phyloP scores from a whole-genome alignment of 495 filamentous ascomycete genomes.

The Annulohypoxylon nitens region DNA sequence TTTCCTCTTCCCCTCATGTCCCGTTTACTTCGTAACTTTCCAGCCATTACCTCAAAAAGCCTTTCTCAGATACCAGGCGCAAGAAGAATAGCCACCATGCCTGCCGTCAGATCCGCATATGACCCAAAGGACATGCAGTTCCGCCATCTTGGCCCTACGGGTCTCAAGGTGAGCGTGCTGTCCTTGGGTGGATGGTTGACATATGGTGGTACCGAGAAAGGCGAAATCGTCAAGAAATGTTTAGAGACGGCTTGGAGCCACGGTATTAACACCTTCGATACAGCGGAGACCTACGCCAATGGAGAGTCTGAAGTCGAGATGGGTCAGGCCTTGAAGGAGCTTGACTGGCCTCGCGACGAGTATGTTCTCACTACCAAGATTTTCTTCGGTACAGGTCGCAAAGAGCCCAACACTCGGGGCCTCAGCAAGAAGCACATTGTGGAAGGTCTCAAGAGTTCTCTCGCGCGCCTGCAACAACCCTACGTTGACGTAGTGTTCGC shows the following conservation, averaged over 20 bases:
- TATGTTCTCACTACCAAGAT: conserved; percentile 61
- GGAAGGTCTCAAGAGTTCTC: conserved; percentile 61
- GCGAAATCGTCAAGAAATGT: conserved; percentile 58
- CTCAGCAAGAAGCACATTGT: conserved; percentile 62
- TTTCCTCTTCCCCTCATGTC: conserved; percentile 30
- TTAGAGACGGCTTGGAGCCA: conserved; percentile 66
- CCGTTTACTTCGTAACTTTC: conserved; percentile 3
- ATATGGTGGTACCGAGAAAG: conserved; percentile 59
- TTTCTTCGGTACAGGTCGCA: conserved; percentile 60
- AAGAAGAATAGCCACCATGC: conserved; percentile 43
- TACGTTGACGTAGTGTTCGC: conserved; percentile 65
- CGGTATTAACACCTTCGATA: conserved; percentile 69
- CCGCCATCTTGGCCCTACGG: conserved; percentile 75
- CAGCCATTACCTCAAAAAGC: conserved; percentile 14
- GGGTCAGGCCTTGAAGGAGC: conserved; percentile 65
- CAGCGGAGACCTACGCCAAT: conserved; percentile 64
- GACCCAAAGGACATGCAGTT: conserved; percentile 74
- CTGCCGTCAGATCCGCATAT: conserved; percentile 56
- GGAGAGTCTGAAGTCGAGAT: conserved; percentile 68
- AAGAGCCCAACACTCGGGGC: conserved; percentile 64
- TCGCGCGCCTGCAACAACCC: conserved; percentile 58
- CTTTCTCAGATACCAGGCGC: conserved; percentile 13
- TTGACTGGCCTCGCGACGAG: conserved; percentile 59
- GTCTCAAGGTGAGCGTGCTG: conserved; percentile 76
- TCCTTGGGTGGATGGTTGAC: conserved; percentile 73